These are phyloP conservation scores for Magnusiomyces paraingens DNA, from an alignment of 1,139 yeast genomes.

Conservation along the genomic window DNA sequence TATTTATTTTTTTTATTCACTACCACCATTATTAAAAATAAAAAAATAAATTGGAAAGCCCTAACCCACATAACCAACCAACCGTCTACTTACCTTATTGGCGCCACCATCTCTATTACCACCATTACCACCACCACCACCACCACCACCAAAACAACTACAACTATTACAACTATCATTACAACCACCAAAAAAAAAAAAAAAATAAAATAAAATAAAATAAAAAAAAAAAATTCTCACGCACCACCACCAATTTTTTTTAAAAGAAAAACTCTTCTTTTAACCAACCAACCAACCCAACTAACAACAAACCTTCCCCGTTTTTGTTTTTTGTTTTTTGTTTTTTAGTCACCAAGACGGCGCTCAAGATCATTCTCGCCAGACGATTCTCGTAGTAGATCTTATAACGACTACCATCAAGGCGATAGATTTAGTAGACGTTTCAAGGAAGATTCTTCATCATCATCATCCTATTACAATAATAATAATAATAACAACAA, in stretches of 20 bases:
- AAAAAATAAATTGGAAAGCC: not conserved
- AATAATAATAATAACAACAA: not conserved
- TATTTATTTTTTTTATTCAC: not conserved
- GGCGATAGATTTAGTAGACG: not conserved
- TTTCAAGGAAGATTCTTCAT: not conserved
- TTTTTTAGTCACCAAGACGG: conserved; percentile 3
- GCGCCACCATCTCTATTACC: not conserved
- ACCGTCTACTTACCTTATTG: not conserved
- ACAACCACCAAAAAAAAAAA: too few relatives aligned
- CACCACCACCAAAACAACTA: not conserved
- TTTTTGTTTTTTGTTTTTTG: not conserved
- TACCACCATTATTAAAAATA: not conserved
- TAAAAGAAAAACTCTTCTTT: not conserved
- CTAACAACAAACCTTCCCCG: not conserved
- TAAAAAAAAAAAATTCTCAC: too few relatives aligned
- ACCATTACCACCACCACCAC: not conserved
- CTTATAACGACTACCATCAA: not conserved
- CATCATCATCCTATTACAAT: not conserved
- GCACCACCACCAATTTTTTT: too few relatives aligned
- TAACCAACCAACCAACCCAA: not conserved
- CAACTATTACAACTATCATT: too few relatives aligned
- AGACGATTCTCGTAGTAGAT: not conserved
- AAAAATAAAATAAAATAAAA: too few relatives aligned
- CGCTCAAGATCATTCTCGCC: conserved; percentile 7
- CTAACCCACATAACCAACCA: not conserved